Evolutionary conservation across 2,329 filamentous ascomycete species (phyloP).

Genomic region (Aaosphaeria arxii): DNA sequence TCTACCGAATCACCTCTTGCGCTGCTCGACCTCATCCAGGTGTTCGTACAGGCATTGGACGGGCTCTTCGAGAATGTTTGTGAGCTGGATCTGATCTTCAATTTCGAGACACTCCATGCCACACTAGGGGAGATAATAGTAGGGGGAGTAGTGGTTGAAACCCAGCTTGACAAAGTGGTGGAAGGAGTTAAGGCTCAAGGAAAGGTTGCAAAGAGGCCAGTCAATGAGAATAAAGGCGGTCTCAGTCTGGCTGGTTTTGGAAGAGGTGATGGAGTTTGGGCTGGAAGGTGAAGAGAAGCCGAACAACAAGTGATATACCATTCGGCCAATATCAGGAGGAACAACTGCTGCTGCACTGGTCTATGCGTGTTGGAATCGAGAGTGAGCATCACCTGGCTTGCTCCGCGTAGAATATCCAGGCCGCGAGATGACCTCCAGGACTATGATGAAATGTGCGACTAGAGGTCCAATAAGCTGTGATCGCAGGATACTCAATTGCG

Average conservation of each 20-base stretch:
- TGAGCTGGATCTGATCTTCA: conserved; percentile 97
- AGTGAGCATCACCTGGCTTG: too few species aligned
- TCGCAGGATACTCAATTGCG: too few species aligned
- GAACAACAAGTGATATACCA: background rate
- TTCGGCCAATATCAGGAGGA: too few species aligned
- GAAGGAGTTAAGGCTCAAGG: conserved; percentile 75
- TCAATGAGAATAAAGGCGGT: conserved; percentile 60
- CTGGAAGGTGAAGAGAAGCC: conserved; percentile 9
- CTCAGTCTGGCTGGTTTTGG: conserved; percentile 18
- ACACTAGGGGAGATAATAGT: conserved; percentile 92
- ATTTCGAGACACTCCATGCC: conserved; percentile 94
- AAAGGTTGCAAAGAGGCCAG: conserved; percentile 72
- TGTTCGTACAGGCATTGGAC: conserved; percentile 95
- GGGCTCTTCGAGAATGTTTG: conserved; percentile 97
- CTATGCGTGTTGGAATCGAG: too few species aligned
- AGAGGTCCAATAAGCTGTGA: too few species aligned
- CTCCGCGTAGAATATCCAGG: too few species aligned
- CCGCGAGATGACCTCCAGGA: too few species aligned
- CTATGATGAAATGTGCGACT: too few species aligned
- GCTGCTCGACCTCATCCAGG: conserved; percentile 93
- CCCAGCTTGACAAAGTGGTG: conserved; percentile 82
- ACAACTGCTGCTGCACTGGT: too few species aligned
- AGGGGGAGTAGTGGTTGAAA: conserved; percentile 91
- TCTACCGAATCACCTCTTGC: conserved; percentile 94
- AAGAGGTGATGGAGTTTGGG: conserved; percentile 14